phyloP scores from a whole-genome alignment of 257 asterid genomes.

The Nicotiana obtusifolia region DNA sequence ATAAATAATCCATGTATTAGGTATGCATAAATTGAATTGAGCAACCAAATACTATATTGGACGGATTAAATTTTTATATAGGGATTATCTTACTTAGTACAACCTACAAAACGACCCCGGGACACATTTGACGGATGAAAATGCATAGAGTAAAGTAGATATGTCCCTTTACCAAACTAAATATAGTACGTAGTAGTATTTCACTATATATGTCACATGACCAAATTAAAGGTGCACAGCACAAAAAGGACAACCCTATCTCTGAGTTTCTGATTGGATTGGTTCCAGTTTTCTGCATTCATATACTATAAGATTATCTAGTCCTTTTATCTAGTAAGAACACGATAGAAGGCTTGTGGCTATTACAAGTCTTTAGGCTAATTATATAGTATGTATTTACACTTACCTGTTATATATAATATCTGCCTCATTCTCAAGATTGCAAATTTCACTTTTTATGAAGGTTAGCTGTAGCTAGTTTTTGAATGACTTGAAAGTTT shows the following conservation, averaged over 20 bases:
- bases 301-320: not conserved
- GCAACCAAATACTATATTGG: too few relatives aligned
- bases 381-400: not conserved
- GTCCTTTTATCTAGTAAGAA: not conserved
- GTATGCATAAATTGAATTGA: too few relatives aligned
- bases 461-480: too few relatives aligned
- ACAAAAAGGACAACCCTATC: conserved; percentile 6
- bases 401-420: too few relatives aligned
- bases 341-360: not conserved
- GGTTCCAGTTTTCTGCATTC: not conserved
- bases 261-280: conserved; percentile 12
- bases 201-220: not conserved
- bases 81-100: too few relatives aligned
- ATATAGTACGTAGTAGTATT: not conserved
- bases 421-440: too few relatives aligned
- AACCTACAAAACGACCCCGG: too few relatives aligned
- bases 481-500: too few relatives aligned
- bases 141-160: conserved; percentile 11
- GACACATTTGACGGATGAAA: not conserved
- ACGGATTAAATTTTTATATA: too few relatives aligned
- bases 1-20: too few relatives aligned
- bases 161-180: conserved; percentile 17
- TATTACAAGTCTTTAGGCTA: not conserved
- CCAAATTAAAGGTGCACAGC: not conserved
- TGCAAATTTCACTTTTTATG: too few relatives aligned